Conservation (phyloP, 495 filamentous ascomycete species). For the Podospora pseudopauciseta region DNA sequence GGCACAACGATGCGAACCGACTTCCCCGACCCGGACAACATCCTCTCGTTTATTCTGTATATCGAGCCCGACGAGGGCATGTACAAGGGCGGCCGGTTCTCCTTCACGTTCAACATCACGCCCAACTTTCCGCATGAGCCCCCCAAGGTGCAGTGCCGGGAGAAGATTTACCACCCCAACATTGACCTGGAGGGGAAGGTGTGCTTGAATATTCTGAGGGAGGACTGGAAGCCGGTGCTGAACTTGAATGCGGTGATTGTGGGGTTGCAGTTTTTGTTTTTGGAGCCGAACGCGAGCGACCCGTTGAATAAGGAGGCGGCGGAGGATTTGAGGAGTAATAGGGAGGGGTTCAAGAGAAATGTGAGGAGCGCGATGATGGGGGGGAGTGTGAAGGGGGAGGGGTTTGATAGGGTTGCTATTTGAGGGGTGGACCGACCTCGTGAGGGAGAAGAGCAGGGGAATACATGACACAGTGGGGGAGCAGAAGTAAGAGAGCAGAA, state of each 20-base stretch:
- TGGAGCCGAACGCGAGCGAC: conserved; percentile 94
- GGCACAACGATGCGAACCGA: conserved; percentile 87
- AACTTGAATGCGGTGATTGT: conserved; percentile 97
- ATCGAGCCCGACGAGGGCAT: conserved; percentile 98
- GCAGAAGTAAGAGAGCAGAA: background rate
- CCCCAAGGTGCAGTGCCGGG: conserved; percentile 93
- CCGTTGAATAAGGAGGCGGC: conserved; percentile 98
- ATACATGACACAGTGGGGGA: background rate
- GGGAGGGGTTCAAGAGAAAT: conserved; percentile 87
- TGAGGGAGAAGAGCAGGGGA: no score
- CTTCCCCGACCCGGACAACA: conserved; percentile 93
- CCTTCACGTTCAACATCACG: conserved; percentile 87
- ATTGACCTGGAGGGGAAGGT: conserved; percentile 98
- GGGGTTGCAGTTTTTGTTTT: conserved; percentile 94
- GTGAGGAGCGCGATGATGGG: conserved; percentile 80
- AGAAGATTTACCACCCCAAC: conserved; percentile 99
- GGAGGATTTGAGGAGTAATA: conserved; percentile 77
- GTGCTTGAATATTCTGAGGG: conserved; percentile 91
- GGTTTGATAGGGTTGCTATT: conserved; percentile 69
- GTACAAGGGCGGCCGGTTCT: conserved; percentile 87
- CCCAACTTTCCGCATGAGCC: conserved; percentile 97
- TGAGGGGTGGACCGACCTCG: background rate
- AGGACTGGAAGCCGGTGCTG: conserved; percentile 98
- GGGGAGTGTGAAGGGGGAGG: conserved; percentile 65
- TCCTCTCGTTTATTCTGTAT: conserved; percentile 89